phyloP scores from a whole-genome alignment of 345 rosid species.

The Populus deltoides region DNA sequence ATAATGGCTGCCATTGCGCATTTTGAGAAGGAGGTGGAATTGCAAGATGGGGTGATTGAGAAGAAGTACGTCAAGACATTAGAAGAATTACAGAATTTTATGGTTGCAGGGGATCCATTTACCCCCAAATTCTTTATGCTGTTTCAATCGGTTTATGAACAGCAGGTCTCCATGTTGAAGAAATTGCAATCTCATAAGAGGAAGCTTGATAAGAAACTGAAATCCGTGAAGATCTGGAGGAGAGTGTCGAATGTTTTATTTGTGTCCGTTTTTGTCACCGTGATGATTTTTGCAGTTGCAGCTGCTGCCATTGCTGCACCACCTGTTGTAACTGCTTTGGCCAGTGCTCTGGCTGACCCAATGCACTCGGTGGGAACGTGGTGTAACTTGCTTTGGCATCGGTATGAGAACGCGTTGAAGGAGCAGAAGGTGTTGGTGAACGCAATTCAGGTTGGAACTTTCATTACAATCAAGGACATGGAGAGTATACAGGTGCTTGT shows the following conservation, averaged over 20 bases:
- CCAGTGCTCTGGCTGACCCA: constrained; percentile 66
- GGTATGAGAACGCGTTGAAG: constrained; percentile 52
- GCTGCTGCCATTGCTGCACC: constrained; percentile 89
- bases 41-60: constrained; percentile 32
- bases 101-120: constrained; percentile 67
- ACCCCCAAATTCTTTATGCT: constrained; percentile 53
- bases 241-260: constrained; percentile 72
- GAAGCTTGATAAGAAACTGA: constrained; percentile 65
- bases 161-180: constrained; percentile 52
- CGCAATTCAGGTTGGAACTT: constrained; percentile 48
- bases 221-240: constrained; percentile 64
- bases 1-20: constrained; percentile 59
- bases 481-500: constrained; percentile 58
- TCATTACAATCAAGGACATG: constrained; percentile 60
- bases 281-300: constrained; percentile 74
- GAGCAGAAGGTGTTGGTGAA: constrained; percentile 52
- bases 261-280: constrained; percentile 63
- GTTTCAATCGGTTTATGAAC: constrained; percentile 46
- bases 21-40: constrained; percentile 50
- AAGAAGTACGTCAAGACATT: constrained; percentile 55
- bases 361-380: constrained; percentile 74
- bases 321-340: constrained; percentile 61
- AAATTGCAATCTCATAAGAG: constrained; percentile 46
- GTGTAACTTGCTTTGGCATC: constrained; percentile 63
- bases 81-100: constrained; percentile 61